Evolutionary conservation across 495 filamentous ascomycete genomes (phyloP).

Genomic region (Cercophora scortea): DNA sequence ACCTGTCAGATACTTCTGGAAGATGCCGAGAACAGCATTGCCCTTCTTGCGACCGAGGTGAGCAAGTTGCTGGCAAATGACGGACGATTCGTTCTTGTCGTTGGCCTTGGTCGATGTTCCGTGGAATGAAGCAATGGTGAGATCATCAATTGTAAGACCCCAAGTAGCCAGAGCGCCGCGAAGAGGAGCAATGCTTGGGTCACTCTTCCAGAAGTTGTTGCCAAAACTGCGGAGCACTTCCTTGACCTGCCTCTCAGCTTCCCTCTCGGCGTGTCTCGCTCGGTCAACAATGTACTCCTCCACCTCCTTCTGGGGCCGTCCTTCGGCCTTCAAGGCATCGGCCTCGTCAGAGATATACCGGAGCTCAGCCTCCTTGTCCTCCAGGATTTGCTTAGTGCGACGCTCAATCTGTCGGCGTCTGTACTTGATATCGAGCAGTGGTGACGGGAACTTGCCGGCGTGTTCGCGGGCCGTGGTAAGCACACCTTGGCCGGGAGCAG

Average conservation of each 20-base stretch:
- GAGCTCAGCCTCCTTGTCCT: conserved; percentile 92
- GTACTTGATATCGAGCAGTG: conserved; percentile 94
- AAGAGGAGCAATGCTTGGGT: conserved; percentile 86
- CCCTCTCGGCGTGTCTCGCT: conserved; percentile 77
- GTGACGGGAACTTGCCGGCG: conserved; percentile 83
- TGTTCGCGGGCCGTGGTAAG: conserved; percentile 95
- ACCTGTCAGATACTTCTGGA: conserved; percentile 98
- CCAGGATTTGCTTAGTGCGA: conserved; percentile 82
- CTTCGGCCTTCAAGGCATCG: conserved; percentile 80
- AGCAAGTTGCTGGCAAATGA: conserved; percentile 91
- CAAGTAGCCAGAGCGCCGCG: conserved; percentile 93
- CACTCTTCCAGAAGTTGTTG: conserved; percentile 97
- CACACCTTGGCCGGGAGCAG: conserved; percentile 92
- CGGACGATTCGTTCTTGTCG: conserved; percentile 99
- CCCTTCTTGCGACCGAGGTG: conserved; percentile 94
- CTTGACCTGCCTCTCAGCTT: conserved; percentile 82
- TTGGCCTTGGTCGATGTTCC: conserved; percentile 97
- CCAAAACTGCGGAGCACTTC: conserved; percentile 85
- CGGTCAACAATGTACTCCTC: conserved; percentile 81
- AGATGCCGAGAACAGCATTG: conserved; percentile 92
- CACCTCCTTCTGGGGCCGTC: conserved; percentile 57
- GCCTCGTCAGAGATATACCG: conserved; percentile 89
- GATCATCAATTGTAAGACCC: conserved; percentile 95
- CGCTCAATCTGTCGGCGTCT: conserved; percentile 89
- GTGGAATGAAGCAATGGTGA: conserved; percentile 94